Evolutionary conservation across 2,329 filamentous ascomycete species (phyloP).

Genomic region (Clonostachys rosea): DNA sequence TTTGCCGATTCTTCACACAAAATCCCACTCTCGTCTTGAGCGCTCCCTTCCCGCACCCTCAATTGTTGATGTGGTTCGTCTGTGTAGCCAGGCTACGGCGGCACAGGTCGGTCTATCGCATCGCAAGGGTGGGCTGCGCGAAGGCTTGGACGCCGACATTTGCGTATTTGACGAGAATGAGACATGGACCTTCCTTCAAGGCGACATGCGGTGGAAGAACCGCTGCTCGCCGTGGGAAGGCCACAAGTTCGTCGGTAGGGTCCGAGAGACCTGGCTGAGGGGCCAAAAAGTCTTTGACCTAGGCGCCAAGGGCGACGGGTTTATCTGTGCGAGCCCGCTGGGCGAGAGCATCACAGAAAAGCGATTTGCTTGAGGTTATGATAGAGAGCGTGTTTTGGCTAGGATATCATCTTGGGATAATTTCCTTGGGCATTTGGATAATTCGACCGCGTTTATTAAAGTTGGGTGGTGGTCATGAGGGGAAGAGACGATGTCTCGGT

Average conservation of each 20-base stretch:
- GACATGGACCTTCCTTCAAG: slow-evolving; percentile 67
- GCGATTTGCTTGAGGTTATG: slow-evolving; percentile 31
- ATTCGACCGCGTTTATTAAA: not conserved
- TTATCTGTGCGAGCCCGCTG: slow-evolving; percentile 40
- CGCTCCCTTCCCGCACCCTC: slow-evolving; percentile 34
- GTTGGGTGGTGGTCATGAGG: not conserved
- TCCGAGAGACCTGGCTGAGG: slow-evolving; percentile 80
- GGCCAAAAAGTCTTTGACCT: slow-evolving; percentile 71
- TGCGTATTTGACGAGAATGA: slow-evolving; percentile 88
- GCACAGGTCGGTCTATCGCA: slow-evolving; percentile 80
- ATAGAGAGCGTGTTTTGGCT: not conserved
- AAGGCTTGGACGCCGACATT: slow-evolving; percentile 84
- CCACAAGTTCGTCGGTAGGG: slow-evolving; percentile 70
- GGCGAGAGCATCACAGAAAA: slow-evolving; percentile 58
- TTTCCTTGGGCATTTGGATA: not conserved
- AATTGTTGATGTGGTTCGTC: slow-evolving; percentile 76
- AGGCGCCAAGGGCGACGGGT: slow-evolving; percentile 52
- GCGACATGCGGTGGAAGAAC: slow-evolving; percentile 92
- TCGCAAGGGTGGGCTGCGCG: slow-evolving; percentile 69
- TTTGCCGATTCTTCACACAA: slow-evolving; percentile 83
- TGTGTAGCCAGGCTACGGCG: slow-evolving; percentile 85
- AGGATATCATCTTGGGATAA: not conserved
- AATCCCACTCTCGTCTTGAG: slow-evolving; percentile 57
- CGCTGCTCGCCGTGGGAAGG: slow-evolving; percentile 89
- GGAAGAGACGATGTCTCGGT: not conserved